phyloP scores from a whole-genome alignment of 306 rosid genomes.

The Ammopiptanthus mongolicus region DNA sequence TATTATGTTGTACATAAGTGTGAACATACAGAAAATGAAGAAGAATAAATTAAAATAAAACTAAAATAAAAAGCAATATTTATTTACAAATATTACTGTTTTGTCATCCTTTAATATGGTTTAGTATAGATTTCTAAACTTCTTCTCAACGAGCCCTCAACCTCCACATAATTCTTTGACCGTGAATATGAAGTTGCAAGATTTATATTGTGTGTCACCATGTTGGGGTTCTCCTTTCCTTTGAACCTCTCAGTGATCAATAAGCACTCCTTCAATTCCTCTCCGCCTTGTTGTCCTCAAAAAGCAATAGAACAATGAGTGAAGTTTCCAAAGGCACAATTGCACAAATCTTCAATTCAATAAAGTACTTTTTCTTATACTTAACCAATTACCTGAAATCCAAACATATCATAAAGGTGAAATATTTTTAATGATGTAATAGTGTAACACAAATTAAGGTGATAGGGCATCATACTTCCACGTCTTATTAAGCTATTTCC shows the following conservation, averaged over 20 bases:
- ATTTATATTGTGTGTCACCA: constrained; percentile 62
- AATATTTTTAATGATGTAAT: no score
- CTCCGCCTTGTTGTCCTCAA: constrained; percentile 87
- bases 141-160: constrained; percentile 66
- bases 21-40: no score
- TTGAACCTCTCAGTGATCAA: constrained; percentile 55
- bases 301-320: constrained; percentile 16
- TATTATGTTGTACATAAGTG: no score
- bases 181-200: constrained; percentile 77
- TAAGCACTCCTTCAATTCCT: constrained; percentile 70
- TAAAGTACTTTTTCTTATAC: background rate
- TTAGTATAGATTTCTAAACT: constrained; percentile 65
- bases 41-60: no score
- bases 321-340: background rate
- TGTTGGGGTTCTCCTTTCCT: constrained; percentile 74
- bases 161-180: constrained; percentile 65
- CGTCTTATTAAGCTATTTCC: no score
- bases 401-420: no score
- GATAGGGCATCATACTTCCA: no score
- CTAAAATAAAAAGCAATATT: no score
- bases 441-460: no score
- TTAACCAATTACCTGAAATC: no score
- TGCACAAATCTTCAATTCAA: background rate
- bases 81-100: no score
- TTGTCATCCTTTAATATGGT: no score